phyloP scores from a whole-genome alignment of 768 basidiomycete species.

The Daedaleopsis sinensis region DNA sequence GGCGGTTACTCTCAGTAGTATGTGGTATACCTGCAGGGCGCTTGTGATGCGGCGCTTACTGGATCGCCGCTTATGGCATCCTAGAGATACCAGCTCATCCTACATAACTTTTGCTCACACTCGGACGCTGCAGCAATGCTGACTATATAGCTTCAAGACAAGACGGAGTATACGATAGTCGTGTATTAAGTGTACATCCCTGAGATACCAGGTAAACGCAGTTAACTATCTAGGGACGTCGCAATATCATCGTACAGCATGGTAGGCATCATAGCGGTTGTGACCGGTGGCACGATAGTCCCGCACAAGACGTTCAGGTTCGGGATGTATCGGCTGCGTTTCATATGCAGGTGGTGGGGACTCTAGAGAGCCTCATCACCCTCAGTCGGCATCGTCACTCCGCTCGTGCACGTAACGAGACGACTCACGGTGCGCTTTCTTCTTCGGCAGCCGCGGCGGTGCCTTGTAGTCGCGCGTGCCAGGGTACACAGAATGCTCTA shows the following conservation, averaged over 20 bases:
- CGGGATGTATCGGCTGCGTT: background rate
- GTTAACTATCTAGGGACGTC: background rate
- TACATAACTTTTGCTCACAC: no score
- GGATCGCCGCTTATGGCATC: background rate
- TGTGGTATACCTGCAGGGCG: no score
- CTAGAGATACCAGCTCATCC: no score
- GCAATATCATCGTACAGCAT: slow-evolving; percentile 7
- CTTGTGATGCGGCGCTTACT: background rate
- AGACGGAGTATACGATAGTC: background rate
- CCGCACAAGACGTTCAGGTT: background rate
- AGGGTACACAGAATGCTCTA: slow-evolving; percentile 12
- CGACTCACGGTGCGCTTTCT: background rate
- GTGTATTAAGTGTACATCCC: background rate
- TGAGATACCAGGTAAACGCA: no score
- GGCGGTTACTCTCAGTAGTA: no score
- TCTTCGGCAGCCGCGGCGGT: slow-evolving; percentile 11
- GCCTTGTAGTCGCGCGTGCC: slow-evolving; percentile 16
- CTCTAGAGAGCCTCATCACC: background rate
- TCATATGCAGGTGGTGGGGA: background rate
- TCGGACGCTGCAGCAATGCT: background rate
- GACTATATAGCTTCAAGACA: background rate
- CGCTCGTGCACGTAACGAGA: background rate
- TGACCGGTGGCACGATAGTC: no score
- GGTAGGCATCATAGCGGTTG: background rate
- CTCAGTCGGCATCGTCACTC: background rate